Evolutionary conservation across 2,329 filamentous ascomycete species (phyloP).

Genomic region (Colletotrichum magnum): DNA sequence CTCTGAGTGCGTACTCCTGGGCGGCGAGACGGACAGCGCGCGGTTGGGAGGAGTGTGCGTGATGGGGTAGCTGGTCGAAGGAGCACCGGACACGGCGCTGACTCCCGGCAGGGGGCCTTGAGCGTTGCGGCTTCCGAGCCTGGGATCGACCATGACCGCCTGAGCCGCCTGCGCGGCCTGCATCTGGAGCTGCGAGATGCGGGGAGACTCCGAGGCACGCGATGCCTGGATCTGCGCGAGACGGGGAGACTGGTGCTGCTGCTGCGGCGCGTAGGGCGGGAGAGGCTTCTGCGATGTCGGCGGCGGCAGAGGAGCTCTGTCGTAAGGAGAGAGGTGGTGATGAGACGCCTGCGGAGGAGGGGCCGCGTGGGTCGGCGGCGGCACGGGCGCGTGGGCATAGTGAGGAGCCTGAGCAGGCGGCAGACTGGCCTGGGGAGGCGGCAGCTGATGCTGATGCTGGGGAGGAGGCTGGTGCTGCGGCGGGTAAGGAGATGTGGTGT

Average conservation of each 20-base stretch:
- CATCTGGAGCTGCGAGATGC: constrained; percentile 60
- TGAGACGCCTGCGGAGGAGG: constrained; percentile 7
- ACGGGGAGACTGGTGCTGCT: constrained; percentile 51
- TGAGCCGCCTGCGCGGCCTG: constrained; percentile 58
- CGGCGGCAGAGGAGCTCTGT: constrained; percentile 55
- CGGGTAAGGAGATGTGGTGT: constrained; percentile 55
- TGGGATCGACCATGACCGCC: constrained; percentile 57
- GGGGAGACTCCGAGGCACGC: constrained; percentile 56
- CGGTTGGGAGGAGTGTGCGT: constrained; percentile 60
- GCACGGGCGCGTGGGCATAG: constrained; percentile 45
- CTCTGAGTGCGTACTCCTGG: constrained; percentile 57
- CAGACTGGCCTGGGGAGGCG: constrained; percentile 44
- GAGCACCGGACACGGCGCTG: constrained; percentile 43
- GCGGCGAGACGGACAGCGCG: constrained; percentile 64
- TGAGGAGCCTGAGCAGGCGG: constrained; percentile 47
- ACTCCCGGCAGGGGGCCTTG: constrained; percentile 59
- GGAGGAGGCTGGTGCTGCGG: constrained; percentile 11
- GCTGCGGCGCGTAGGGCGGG: constrained; percentile 50
- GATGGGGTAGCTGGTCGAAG: constrained; percentile 51
- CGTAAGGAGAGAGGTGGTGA: constrained; percentile 47
- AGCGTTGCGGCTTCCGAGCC: constrained; percentile 54
- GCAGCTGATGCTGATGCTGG: constrained; percentile 41
- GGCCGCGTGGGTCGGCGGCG: too few relatives aligned
- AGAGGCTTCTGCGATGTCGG: constrained; percentile 50
- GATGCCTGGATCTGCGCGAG: constrained; percentile 40